Conservation (phyloP, 2,329 filamentous ascomycete genomes). For the Xylariaceae sp. region DNA sequence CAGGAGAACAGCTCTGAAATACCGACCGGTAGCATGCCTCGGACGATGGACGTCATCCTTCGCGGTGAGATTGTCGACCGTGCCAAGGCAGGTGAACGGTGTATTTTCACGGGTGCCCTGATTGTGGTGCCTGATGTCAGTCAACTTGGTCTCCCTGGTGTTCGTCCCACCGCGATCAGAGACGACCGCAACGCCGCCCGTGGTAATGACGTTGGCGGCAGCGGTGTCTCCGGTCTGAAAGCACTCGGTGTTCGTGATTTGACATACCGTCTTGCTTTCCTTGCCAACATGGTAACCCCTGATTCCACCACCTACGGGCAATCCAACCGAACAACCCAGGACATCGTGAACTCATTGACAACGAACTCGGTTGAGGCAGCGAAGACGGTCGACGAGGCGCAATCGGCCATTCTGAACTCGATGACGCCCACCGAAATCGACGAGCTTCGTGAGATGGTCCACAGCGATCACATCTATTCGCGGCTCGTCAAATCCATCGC, state of each 20-base stretch:
- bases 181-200: conserved; percentile 71
- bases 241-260: conserved; percentile 89
- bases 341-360: conserved; percentile 80
- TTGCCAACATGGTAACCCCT: conserved; percentile 91
- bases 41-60: conserved; percentile 94
- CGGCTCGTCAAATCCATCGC: conserved; percentile 89
- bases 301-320: conserved; percentile 79
- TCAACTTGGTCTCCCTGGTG: conserved; percentile 83
- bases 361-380: conserved; percentile 64
- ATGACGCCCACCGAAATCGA: conserved; percentile 84
- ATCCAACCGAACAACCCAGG: conserved; percentile 68
- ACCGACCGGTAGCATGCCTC: conserved; percentile 95
- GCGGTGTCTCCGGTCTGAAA: conserved; percentile 82
- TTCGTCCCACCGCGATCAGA: conserved; percentile 74
- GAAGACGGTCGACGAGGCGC: conserved; percentile 75
- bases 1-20: conserved; percentile 99
- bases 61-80: conserved; percentile 96
- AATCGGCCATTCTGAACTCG: conserved; percentile 79
- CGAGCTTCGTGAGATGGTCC: conserved; percentile 87
- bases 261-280: conserved; percentile 92
- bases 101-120: conserved; percentile 91
- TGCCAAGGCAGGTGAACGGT: conserved; percentile 96
- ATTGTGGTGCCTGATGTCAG: conserved; percentile 97
- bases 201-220: conserved; percentile 74
- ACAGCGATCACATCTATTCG: conserved; percentile 91